A percentile compares a stretch with the other conserved stretches of the same genome.
Conservation (phyloP, 345 rosid genomes). For the Citrus sp. region DNA sequence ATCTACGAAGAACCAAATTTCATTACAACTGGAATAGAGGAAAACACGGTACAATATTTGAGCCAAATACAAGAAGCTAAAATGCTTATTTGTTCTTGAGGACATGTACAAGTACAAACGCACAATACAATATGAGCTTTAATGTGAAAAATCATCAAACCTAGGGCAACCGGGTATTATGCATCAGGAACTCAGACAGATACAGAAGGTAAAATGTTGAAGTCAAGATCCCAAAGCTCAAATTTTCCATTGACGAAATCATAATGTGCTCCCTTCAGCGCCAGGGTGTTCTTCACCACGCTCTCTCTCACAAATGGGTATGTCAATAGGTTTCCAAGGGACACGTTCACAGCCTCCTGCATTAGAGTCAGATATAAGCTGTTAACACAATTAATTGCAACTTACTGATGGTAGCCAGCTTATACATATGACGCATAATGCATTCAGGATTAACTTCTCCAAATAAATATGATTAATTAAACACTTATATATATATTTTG, state of each 20-base stretch:
- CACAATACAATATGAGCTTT: neutral
- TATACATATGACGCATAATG: too few relatives aligned
- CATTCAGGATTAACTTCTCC: too few relatives aligned
- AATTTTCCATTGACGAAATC: constrained; percentile 68
- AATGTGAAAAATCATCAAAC: too few relatives aligned
- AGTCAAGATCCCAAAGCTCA: constrained; percentile 76
- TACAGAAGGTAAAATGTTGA: constrained; percentile 36
- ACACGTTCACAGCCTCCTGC: constrained; percentile 84
- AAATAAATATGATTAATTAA: too few relatives aligned
- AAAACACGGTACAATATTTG: neutral
- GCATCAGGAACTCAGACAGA: constrained; percentile 17
- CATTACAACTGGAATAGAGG: neutral
- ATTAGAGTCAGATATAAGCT: neutral
- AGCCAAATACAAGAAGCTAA: neutral
- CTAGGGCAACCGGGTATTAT: neutral
- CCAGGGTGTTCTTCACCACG: constrained; percentile 43
- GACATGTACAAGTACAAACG: neutral
- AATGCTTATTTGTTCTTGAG: neutral
- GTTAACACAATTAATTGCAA: too few relatives aligned
- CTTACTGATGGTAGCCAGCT: too few relatives aligned
- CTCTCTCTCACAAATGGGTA: constrained; percentile 77
- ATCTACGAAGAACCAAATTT: neutral
- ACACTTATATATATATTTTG: too few relatives aligned
- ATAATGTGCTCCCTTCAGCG: constrained; percentile 70
- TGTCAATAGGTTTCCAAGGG: constrained; percentile 65